A percentile compares a stretch with the other conserved stretches of the same genome.
Evolutionary conservation across 306 rosid species (phyloP).

Genomic region (Castanea sativa): DNA sequence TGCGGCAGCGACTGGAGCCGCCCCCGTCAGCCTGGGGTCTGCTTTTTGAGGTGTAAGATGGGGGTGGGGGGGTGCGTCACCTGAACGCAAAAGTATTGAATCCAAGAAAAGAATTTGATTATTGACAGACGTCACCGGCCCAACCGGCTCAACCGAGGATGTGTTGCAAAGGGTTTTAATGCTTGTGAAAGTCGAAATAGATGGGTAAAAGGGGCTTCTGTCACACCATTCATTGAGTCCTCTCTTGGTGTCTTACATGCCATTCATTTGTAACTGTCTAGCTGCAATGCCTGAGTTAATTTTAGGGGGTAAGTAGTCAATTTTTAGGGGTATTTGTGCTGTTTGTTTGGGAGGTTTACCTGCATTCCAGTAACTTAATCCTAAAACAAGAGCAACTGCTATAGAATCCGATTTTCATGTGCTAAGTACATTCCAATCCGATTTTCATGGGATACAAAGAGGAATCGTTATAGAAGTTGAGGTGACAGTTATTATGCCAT

Average conservation of each 20-base stretch:
- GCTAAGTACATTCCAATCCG: not conserved
- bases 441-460: not conserved
- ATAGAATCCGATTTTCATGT: not conserved
- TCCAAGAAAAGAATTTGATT: not conserved
- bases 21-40: conserved; percentile 25
- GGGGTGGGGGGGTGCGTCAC: not conserved
- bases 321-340: conserved; percentile 21
- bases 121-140: conserved; percentile 30
- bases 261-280: conserved; percentile 44
- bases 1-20: conserved; percentile 29
- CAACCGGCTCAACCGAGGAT: conserved; percentile 25
- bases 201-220: not conserved
- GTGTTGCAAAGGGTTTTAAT: conserved; percentile 28
- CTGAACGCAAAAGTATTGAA: not conserved
- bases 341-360: conserved; percentile 16
- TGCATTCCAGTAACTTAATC: conserved; percentile 17
- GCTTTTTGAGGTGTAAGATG: not conserved
- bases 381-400: not conserved
- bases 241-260: conserved; percentile 28
- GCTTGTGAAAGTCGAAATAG: not conserved
- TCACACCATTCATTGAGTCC: not conserved
- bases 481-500: not conserved
- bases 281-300: conserved; percentile 10
- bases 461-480: not conserved
- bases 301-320: conserved; percentile 24